Base-by-base conservation (phyloP, 176 grass and related monocot species). In the Rhipidocladum racemiflorum region DNA sequence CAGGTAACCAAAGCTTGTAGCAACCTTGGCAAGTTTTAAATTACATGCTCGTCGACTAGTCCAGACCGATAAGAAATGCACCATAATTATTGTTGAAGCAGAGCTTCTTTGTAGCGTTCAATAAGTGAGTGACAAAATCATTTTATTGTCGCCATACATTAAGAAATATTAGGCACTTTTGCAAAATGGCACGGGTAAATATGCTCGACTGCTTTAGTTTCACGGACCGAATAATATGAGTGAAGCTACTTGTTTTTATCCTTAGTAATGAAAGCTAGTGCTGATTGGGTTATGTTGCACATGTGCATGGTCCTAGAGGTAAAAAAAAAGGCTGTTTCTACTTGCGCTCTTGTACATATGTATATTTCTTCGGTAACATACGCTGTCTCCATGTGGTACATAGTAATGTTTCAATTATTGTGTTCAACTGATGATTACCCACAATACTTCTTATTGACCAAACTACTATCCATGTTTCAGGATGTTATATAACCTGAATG, bases 381-480 rank as follows among this genome's bases (percentile, higher is more conserved):
- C 53, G 23, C 53, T 10, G 53, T 56, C 17, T 56, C 53, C 53
- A 23, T 56, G 17, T 56, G 8, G 10, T 56, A 23, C 21, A 23
- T 56, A 56, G 21, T 4, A 9, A 23, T 3, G 9, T 30, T 44
- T 68, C 65, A 40, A 42, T 56, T 32, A 24, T 50, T 48, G n/a
- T 74, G 39, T 17, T 39, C n/a, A 16, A 9, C 3, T 30, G 17
- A 20, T 57, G 29, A 20, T 65, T 65, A 13, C 13, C 21, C 2
- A 16, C 30, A 29, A 4, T 78, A 9, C n/a, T 20, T 54, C 8
- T 32, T 74, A 48, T 29, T 84, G 4, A 80, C 43, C 9, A 45
- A 48, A 44, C 13, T 67, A 12, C 59, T 54, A 34, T 78, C 35
- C 63, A 16, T 50, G 9, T 54, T 81, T 20, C 71, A 89, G 87